A percentile compares a stretch with the other conserved stretches of the same genome.
phyloP scores from a whole-genome alignment of 345 rosid genomes.

The Carallia pectinifolia region DNA sequence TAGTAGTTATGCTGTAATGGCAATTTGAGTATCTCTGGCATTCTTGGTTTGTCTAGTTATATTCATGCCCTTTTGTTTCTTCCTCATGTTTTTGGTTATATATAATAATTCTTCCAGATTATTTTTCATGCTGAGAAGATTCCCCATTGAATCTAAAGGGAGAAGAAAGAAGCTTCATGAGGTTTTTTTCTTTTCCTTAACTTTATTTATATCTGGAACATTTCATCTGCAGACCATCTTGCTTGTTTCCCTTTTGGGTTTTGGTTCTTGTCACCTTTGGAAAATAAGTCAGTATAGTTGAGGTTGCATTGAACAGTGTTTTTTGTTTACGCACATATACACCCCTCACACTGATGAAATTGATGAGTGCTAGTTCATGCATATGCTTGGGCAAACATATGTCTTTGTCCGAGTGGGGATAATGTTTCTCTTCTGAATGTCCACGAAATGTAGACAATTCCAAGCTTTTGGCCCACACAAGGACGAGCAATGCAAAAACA shows the following conservation, averaged over 20 bases:
- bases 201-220: no score
- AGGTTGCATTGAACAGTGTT: no score
- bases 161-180: conserved; percentile 97
- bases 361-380: no score
- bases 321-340: no score
- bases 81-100: not conserved
- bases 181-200: conserved; percentile 39
- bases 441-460: not conserved
- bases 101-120: conserved; percentile 47
- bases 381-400: no score
- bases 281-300: no score
- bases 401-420: no score
- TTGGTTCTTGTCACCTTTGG: no score
- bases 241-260: no score
- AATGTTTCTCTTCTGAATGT: not conserved
- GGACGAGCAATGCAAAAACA: not conserved
- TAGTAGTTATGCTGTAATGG: conserved; percentile 4
- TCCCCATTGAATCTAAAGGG: conserved; percentile 97
- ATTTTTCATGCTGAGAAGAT: conserved; percentile 90
- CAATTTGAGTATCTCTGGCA: conserved; percentile 6
- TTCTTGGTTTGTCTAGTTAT: not conserved
- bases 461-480: not conserved
- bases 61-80: not conserved
- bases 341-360: no score
- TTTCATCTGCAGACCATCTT: no score